Percentiles rank a stretch among this genome's conserved stretches.
These are phyloP conservation scores for Xylaria longipes DNA, from an alignment of 495 filamentous ascomycete species.

Conservation along the genomic window DNA sequence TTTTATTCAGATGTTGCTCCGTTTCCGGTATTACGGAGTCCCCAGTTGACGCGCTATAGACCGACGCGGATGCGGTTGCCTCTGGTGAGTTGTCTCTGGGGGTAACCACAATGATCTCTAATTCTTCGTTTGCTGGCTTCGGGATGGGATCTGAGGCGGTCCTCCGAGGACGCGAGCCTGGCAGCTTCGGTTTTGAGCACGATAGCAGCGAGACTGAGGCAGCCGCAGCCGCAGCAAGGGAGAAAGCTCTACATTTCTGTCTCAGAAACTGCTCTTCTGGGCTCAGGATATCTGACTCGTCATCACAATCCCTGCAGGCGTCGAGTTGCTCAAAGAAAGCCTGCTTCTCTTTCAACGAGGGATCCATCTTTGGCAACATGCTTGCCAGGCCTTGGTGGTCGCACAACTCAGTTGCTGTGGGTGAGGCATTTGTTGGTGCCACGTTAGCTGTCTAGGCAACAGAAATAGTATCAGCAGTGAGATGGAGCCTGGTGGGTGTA, in stretches of 20 bases:
- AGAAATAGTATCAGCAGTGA: not conserved
- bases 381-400: not conserved
- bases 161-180: not conserved
- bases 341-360: slow-evolving; percentile 34
- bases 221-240: slow-evolving; percentile 16
- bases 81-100: slow-evolving; percentile 11
- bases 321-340: slow-evolving; percentile 38
- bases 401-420: not conserved
- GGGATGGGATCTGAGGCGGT: slow-evolving; percentile 27
- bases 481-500: not conserved
- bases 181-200: not conserved
- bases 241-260: slow-evolving; percentile 30
- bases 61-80: not conserved
- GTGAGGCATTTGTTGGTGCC: slow-evolving; percentile 1
- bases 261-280: slow-evolving; percentile 32
- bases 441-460: not conserved
- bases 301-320: slow-evolving; percentile 21
- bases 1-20: slow-evolving; percentile 28
- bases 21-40: slow-evolving; percentile 26
- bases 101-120: slow-evolving; percentile 33
- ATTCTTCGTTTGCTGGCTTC: slow-evolving; percentile 19
- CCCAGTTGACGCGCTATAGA: not conserved
- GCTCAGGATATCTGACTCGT: slow-evolving; percentile 30
- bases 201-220: not conserved
- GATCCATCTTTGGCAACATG: slow-evolving; percentile 29